Conservation (phyloP, 805 yeast genomes). For the Schwanniomyces occidentalis region DNA sequence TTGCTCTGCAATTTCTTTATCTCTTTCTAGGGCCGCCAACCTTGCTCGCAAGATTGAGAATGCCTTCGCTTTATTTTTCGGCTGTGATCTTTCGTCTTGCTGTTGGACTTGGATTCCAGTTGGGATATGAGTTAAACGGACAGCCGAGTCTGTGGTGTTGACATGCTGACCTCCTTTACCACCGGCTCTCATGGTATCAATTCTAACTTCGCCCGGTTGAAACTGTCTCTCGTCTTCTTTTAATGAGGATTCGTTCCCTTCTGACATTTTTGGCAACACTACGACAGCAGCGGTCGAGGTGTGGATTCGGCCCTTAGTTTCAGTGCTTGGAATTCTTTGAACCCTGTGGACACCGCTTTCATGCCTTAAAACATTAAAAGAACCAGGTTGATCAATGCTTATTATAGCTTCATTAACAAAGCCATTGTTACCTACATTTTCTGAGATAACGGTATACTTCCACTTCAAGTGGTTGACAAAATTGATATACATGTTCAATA, state of each 20-base stretch:
- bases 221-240: conserved; percentile 65
- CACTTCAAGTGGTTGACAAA: conserved; percentile 68
- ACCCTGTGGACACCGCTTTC: conserved; percentile 98
- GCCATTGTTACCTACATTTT: conserved; percentile 56
- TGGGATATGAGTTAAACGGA: conserved; percentile 87
- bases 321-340: conserved; percentile 91
- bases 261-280: conserved; percentile 79
- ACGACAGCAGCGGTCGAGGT: conserved; percentile 96
- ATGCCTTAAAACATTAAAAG: conserved; percentile 69
- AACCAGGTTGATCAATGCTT: conserved; percentile 68
- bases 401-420: conserved; percentile 77
- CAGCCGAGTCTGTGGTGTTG: conserved; percentile 96
- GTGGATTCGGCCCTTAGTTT: conserved; percentile 89
- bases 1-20: conserved; percentile 63
- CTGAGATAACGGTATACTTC: conserved; percentile 62
- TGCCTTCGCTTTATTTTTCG: conserved; percentile 90
- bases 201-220: conserved; percentile 82
- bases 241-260: conserved; percentile 48
- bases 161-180: conserved; percentile 99
- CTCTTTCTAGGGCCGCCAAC: conserved; percentile 76
- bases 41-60: conserved; percentile 78
- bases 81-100: conserved; percentile 96
- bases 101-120: conserved; percentile 86
- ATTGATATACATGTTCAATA: conserved; percentile 76
- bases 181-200: conserved; percentile 96